phyloP scores from a whole-genome alignment of 192 early-diverging fungal species.

The Dissophora globulifera region DNA sequence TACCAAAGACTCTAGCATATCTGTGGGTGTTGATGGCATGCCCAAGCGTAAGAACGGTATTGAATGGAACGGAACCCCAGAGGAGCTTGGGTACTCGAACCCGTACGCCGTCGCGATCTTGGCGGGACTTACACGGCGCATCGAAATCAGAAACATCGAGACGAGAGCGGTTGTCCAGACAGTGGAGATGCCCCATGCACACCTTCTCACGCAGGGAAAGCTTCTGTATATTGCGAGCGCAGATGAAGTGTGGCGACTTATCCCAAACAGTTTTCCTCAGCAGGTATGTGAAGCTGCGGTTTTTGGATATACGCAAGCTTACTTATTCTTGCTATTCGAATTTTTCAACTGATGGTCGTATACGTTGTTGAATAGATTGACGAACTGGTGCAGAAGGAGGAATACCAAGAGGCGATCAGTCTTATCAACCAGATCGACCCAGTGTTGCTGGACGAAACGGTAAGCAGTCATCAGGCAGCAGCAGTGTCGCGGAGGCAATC shows the following conservation, averaged over 20 bases:
- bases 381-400: slow-evolving; percentile 72
- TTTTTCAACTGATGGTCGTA: slow-evolving; percentile 3
- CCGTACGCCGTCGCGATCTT: slow-evolving; percentile 81
- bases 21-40: slow-evolving; percentile 63
- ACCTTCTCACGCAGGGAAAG: slow-evolving; percentile 77
- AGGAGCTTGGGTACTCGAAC: slow-evolving; percentile 71
- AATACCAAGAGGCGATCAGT: slow-evolving; percentile 81
- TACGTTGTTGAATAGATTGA: slow-evolving; percentile 68
- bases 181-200: slow-evolving; percentile 72
- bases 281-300: too few species aligned
- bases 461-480: slow-evolving; percentile 10
- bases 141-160: slow-evolving; percentile 89
- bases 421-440: slow-evolving; percentile 80
- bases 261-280: slow-evolving; percentile 65
- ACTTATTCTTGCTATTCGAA: not conserved
- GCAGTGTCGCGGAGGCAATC: not conserved
- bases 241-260: slow-evolving; percentile 78
- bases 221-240: slow-evolving; percentile 76
- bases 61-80: slow-evolving; percentile 69
- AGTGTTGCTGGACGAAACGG: slow-evolving; percentile 74
- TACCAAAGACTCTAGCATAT: slow-evolving; percentile 65
- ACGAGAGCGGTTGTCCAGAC: slow-evolving; percentile 86
- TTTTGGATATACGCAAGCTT: not conserved
- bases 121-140: slow-evolving; percentile 54
- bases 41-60: slow-evolving; percentile 69